Percentiles rank a stretch among this genome's conserved stretches.
These are phyloP conservation scores for Kentomonas sorsogonicus DNA, from an alignment of 208 protist species.

Conservation along the genomic window DNA sequence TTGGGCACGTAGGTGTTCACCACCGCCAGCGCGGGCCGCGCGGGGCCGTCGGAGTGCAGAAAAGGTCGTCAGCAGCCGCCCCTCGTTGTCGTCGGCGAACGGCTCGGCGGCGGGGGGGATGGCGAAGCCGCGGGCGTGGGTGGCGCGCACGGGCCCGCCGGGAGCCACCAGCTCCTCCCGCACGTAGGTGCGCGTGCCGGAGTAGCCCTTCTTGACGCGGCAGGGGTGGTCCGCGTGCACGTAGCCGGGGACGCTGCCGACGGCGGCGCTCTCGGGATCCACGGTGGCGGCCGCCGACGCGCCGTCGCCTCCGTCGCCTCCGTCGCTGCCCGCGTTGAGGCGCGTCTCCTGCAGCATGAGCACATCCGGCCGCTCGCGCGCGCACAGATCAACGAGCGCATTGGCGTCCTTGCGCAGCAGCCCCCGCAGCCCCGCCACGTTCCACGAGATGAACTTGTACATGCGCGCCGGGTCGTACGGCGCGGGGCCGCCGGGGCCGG, in stretches of 20 bases:
- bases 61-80: slow-evolving; percentile 84
- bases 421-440: slow-evolving; percentile 88
- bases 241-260: slow-evolving; percentile 76
- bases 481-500: too few relatives aligned
- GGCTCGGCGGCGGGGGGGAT: slow-evolving; percentile 11
- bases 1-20: slow-evolving; percentile 94
- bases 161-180: slow-evolving; percentile 14
- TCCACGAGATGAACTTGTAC: slow-evolving; percentile 90
- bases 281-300: too few relatives aligned
- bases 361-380: slow-evolving; percentile 67
- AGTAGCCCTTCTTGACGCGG: slow-evolving; percentile 82
- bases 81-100: slow-evolving; percentile 66
- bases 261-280: slow-evolving; percentile 37
- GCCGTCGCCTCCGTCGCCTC: too few relatives aligned
- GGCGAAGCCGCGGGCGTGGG: slow-evolving; percentile 27
- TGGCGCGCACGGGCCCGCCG: slow-evolving; percentile 19
- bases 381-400: slow-evolving; percentile 44
- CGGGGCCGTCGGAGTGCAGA: slow-evolving; percentile 19
- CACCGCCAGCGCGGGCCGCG: slow-evolving; percentile 46
- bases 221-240: slow-evolving; percentile 66
- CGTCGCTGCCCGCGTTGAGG: slow-evolving; percentile 58
- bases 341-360: slow-evolving; percentile 94
- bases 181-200: slow-evolving; percentile 81
- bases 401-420: slow-evolving; percentile 66
- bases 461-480: slow-evolving; percentile 55